Conservation (phyloP, 2,329 filamentous ascomycete genomes). For the Colletotrichum orchidophilum region DNA sequence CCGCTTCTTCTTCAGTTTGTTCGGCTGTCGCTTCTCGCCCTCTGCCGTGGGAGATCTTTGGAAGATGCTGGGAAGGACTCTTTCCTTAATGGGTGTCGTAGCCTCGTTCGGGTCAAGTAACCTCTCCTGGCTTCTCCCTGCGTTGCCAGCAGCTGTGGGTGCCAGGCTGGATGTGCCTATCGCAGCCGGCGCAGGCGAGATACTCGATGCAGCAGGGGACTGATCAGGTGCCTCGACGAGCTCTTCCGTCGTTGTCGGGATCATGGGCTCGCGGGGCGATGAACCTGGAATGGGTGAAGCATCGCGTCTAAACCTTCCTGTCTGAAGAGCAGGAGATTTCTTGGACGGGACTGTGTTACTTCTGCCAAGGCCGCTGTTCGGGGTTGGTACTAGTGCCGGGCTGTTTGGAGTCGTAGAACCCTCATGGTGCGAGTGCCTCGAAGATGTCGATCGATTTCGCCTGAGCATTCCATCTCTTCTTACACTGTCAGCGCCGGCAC, state of each 20-base stretch:
- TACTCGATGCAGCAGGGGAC: constrained; percentile 35
- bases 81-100: constrained; percentile 71
- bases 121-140: constrained; percentile 60
- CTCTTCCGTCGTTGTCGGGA: constrained; percentile 35
- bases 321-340: constrained; percentile 77
- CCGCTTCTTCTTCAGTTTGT: constrained; percentile 90
- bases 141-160: constrained; percentile 41
- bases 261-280: constrained; percentile 49
- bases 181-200: constrained; percentile 39
- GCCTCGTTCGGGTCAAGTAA: constrained; percentile 54
- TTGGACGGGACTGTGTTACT: constrained; percentile 97
- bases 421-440: constrained; percentile 83
- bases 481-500: constrained; percentile 87
- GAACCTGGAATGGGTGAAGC: constrained; percentile 41
- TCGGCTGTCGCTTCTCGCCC: constrained; percentile 77
- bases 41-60: constrained; percentile 71
- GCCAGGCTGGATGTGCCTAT: constrained; percentile 39
- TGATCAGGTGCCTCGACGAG: constrained; percentile 16
- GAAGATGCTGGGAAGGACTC: constrained; percentile 75
- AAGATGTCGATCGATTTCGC: constrained; percentile 91
- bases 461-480: constrained; percentile 82
- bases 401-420: constrained; percentile 76
- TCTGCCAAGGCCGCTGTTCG: constrained; percentile 64
- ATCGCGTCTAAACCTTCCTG: constrained; percentile 66
- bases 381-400: constrained; percentile 62